Conservation (phyloP, 2,329 filamentous ascomycete species). For the Fusarium sp. region DNA sequence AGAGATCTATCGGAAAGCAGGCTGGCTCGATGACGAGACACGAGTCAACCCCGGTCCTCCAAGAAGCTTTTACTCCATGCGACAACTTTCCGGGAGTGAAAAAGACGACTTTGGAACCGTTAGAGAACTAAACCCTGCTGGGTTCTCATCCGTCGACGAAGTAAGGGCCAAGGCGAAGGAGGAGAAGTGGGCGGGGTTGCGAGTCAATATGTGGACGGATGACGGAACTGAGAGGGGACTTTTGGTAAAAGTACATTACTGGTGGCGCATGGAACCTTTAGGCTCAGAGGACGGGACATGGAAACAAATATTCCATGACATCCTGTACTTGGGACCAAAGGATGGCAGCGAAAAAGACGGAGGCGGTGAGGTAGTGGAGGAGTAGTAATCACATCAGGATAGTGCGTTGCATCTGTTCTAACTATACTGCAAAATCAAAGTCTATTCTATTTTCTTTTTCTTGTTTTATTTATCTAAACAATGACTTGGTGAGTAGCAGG, state of each 20-base stretch:
- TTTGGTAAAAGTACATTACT: conserved; percentile 20
- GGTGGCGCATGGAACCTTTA: conserved; percentile 8
- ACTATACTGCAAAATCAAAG: neutral
- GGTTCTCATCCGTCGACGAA: neutral
- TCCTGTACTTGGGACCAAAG: neutral
- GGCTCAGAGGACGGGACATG: neutral
- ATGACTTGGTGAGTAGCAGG: conserved; percentile 14
- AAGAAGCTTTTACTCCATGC: neutral
- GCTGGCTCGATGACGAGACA: neutral
- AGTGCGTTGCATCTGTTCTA: neutral
- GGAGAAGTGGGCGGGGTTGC: conserved; percentile 7
- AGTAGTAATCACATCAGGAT: neutral
- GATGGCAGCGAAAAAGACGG: conserved; percentile 11
- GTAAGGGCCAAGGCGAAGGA: accelerated
- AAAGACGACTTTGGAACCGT: neutral
- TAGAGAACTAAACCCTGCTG: neutral
- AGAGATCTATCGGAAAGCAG: neutral
- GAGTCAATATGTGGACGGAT: conserved; percentile 24
- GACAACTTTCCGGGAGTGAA: neutral
- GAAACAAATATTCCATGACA: conserved; percentile 23
- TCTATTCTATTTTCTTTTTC: neutral
- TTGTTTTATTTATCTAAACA: neutral
- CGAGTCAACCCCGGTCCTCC: neutral
- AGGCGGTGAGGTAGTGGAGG: neutral
- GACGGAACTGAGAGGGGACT: neutral